Base-by-base conservation (phyloP, 306 rosid genomes). In the Citrullus colocynthis region DNA sequence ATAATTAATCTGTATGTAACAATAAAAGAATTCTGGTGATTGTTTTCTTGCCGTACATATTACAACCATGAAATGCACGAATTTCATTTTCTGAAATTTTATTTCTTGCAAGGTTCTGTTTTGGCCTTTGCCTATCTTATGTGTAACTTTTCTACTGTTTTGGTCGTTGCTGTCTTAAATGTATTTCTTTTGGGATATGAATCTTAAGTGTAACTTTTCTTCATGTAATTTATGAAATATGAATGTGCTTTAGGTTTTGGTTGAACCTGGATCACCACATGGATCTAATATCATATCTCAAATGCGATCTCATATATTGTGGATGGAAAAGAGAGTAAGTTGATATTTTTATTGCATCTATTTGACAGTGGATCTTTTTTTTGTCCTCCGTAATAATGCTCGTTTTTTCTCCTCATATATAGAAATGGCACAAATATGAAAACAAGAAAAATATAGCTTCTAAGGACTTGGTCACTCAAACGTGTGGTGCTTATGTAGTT, bases 241-340 rank as follows among this genome's bases (percentile, higher is more conserved):
- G 80, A 67, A 75, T 12, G 28, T 81, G 80, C 76, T 67, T 70
- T 80, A 92, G 99, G 92, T 95, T 81, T 86, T 90, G 88, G 81
- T 95, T 82, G 99, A 95, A 85, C 97, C 97, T 17, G 97, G 99
- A 78, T 90, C 96, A 5, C 97, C 96, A 71, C 97, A 92, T 81
- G 96, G 97, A 78, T 95, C 91, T 57, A 89, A 69, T 80, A 91
- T 91, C 84, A 92, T 95, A 80, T 86, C 99, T 85, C 97, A 95
- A 82, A 92, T 95, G 97, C 86, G 97, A 75, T 95, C 96, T n/a
- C 92, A 92, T 79, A 84, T 92, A 85, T 72, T 95, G 84, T 90
- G 99, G 99, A 89, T 92, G 97, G 97, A 95, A 81, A 80, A 88
- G 55, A 86, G 99, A 80, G 99, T 89, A 82, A 84, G 79, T 64